Base-by-base conservation (phyloP, 176 grass and related monocot species). In the Panicum miliaceum region DNA sequence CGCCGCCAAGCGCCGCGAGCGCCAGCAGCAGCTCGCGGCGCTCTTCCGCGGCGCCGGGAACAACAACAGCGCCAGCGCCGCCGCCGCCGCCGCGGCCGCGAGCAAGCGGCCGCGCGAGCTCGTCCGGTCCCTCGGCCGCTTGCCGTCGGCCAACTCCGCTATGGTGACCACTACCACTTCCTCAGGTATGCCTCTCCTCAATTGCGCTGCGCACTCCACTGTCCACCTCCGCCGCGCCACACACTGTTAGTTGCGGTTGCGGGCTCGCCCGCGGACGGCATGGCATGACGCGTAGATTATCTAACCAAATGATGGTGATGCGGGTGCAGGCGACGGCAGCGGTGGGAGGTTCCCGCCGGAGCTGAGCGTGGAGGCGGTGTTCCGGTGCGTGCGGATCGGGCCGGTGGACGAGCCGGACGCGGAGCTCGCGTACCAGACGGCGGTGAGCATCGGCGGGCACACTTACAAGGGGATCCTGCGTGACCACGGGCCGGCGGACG, bases 351-450 rank as follows among this genome's bases (percentile, higher is more conserved):
- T 96, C 75, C 96, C 96, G 12, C 85, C 96, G 29, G 96, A 98
- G 77, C 76, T 98, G 80, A 98, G 81, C 87, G 89, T 94, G 45
- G 86, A 90, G 77, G 93, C 93, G 3, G 93, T 99, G 83, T 99
- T 99, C 88, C 89, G 96, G 6, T 96, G 96, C 86, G 88, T 99
- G 38, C 84, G 94, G 16, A 94, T 99, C 38, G 92, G 96, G 58
- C 59, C 96, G 15, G 78, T 99, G 59, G 96, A 99, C 69, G 93
- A 99, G 78, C 83, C 87, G 19, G 96, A 94, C 43, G 93, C 94
- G 62, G 96, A 99, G 86, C 79, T 94, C 5, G 96, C 96, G 13
- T 99, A 99, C 88, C 96, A 99, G 85, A 94, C 96, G 36, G 91
- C 93, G 62, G 86, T 99, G 66, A 96, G 78, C 93, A 99, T 99